Base-by-base conservation (phyloP, 306 rosid species). In the Cucumis cinereus region DNA sequence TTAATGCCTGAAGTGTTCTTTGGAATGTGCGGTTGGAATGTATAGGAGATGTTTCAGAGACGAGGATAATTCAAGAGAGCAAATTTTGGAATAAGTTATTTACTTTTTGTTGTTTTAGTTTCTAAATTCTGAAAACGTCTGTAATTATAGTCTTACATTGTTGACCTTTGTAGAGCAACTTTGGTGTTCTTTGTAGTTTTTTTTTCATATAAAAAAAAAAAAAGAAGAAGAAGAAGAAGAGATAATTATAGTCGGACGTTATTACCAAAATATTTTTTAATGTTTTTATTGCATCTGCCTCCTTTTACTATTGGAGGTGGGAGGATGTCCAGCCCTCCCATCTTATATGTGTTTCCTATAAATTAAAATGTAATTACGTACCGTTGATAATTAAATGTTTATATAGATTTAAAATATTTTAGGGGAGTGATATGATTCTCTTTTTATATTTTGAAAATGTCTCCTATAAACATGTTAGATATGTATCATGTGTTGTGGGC, bases 401-500 rank as follows among this genome's bases (percentile, higher is more conserved):
- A 36, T 66, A n/a, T 66, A 38, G 30, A 17, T 68, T 20, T 43
- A 68, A 68, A 28, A 41, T 6, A 7, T 36, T 68, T 68, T 22
- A 10, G 2, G 24, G 74, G 74, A 68, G 55, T 40, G 52, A 47
- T 33, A 45, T 24, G 57, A 69, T 69, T 66, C 24, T 13, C 40
- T 70, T 45, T 47, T 14, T 14, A 43, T 70, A 70, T 70, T 47
- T 67, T 67, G 53, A 43, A 41, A 67, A 67, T 67, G 53, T 43
- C 74, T 19, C 28, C 53, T 67, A 67, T 52, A 69, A 69, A 14
- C 56, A 77, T 81, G 73, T 58, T 80, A 93, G 98, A 80, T 93
- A 93, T 63, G 80, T 91, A 83, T 93, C 96, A 22, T 93, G 98
- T 77, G 96, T 90, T 77, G 98, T 91, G 83, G 97, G 97, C 78